phyloP scores from a whole-genome alignment of 2,329 filamentous ascomycete species.

The Capronia americana region DNA sequence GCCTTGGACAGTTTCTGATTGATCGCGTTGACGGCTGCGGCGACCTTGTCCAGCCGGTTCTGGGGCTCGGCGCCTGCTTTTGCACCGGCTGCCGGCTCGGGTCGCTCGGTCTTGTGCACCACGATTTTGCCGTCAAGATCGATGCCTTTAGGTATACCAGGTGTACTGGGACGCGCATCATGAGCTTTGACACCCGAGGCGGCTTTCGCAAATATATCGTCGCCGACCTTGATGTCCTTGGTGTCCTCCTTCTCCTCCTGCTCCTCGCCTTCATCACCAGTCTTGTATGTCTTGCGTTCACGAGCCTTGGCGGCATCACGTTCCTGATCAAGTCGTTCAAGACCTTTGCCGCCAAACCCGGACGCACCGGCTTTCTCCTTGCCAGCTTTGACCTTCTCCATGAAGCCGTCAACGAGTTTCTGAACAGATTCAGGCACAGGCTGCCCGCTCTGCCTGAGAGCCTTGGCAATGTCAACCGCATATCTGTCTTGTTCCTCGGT shows the following conservation, averaged over 20 bases:
- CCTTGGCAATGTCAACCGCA: slow-evolving; percentile 85
- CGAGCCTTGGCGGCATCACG: slow-evolving; percentile 84
- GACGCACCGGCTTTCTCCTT: slow-evolving; percentile 83
- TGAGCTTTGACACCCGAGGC: slow-evolving; percentile 69
- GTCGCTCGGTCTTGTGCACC: slow-evolving; percentile 71
- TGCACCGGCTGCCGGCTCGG: slow-evolving; percentile 39
- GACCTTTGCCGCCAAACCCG: slow-evolving; percentile 92
- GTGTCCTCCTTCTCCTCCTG: slow-evolving; percentile 69
- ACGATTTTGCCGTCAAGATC: slow-evolving; percentile 73
- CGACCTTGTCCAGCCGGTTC: slow-evolving; percentile 82
- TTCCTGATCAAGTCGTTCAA: slow-evolving; percentile 89
- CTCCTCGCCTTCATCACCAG: slow-evolving; percentile 81
- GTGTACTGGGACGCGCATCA: slow-evolving; percentile 52
- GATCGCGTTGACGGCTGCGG: slow-evolving; percentile 88
- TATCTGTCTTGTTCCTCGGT: slow-evolving; percentile 91
- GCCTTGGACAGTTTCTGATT: slow-evolving; percentile 88
- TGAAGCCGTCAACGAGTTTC: slow-evolving; percentile 70
- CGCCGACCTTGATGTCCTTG: slow-evolving; percentile 69
- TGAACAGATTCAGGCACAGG: slow-evolving; percentile 74
- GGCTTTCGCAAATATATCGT: slow-evolving; percentile 64
- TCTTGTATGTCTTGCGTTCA: slow-evolving; percentile 88
- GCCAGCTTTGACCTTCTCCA: slow-evolving; percentile 89
- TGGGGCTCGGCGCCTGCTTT: slow-evolving; percentile 50
- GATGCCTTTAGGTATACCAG: slow-evolving; percentile 61
- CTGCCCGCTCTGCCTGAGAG: slow-evolving; percentile 89